These are phyloP conservation scores for Tetracladium maxilliforme DNA, from an alignment of 2,329 filamentous ascomycete species.

Conservation along the genomic window DNA sequence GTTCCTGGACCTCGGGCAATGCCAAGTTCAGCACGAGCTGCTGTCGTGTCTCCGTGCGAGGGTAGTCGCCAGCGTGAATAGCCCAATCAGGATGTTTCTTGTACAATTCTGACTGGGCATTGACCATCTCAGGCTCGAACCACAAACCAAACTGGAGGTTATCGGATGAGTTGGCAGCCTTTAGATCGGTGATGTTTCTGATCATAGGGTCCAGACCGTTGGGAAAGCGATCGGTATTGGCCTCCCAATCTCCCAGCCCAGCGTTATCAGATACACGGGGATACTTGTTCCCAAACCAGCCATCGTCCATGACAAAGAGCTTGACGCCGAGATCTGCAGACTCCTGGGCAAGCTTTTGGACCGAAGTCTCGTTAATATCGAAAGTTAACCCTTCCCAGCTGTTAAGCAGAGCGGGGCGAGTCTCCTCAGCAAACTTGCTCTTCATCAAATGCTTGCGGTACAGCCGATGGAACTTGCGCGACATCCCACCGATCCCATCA, in stretches of 20 bases:
- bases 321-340: conserved; percentile 43
- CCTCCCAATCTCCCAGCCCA: too few species aligned
- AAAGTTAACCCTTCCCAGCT: conserved; percentile 52
- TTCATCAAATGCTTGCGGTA: conserved; percentile 46
- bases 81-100: conserved; percentile 49
- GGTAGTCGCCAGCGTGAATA: conserved; percentile 38
- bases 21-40: conserved; percentile 52
- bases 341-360: conserved; percentile 38
- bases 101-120: conserved; percentile 45
- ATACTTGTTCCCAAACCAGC: conserved; percentile 51
- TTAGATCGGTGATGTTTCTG: too few species aligned
- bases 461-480: conserved; percentile 42
- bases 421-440: conserved; percentile 34
- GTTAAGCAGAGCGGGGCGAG: conserved; percentile 42
- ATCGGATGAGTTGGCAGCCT: conserved; percentile 27
- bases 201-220: too few species aligned
- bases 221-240: too few species aligned
- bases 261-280: conserved; percentile 40
- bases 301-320: conserved; percentile 51
- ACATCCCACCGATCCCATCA: conserved; percentile 44
- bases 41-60: conserved; percentile 36
- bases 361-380: conserved; percentile 37
- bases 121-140: conserved; percentile 57
- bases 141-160: conserved; percentile 47
- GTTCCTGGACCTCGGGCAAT: too few species aligned